phyloP scores from a whole-genome alignment of 139 green algal species.

The Zygnema cylindricum region DNA sequence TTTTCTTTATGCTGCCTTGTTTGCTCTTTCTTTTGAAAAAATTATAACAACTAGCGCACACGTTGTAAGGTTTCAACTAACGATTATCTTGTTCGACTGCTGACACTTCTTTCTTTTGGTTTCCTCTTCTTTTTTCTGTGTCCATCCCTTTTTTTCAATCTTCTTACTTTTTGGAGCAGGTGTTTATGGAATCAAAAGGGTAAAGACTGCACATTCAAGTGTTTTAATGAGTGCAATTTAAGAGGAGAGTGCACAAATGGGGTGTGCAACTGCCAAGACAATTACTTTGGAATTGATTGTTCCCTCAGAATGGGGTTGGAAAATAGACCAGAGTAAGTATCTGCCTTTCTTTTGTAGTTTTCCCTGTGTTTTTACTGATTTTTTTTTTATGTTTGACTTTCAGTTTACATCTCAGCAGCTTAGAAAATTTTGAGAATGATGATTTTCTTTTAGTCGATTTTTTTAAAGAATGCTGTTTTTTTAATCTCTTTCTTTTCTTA shows the following conservation, averaged over 20 bases:
- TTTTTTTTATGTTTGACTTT: neutral
- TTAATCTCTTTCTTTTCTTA: neutral
- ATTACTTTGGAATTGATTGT: slow-evolving; percentile 51
- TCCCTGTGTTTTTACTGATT: neutral
- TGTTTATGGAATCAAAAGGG: neutral
- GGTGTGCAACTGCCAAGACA: slow-evolving; percentile 43
- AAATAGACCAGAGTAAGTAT: neutral
- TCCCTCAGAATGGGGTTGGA: slow-evolving; percentile 20
- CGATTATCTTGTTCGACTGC: neutral
- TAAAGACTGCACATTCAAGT: slow-evolving; percentile 16
- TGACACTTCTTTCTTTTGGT: neutral
- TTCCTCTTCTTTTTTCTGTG: neutral
- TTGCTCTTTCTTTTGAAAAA: neutral
- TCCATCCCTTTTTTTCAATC: neutral
- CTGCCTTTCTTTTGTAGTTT: neutral
- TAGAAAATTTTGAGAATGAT: too few species aligned
- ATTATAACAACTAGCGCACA: too few species aligned
- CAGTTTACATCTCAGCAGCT: neutral
- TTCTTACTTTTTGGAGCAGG: neutral
- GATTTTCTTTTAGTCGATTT: neutral
- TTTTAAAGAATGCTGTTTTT: neutral
- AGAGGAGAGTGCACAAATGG: slow-evolving; percentile 38
- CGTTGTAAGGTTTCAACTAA: too few species aligned
- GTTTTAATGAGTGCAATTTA: slow-evolving; percentile 47
- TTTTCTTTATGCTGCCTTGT: slow-evolving; percentile 1